Evolutionary conservation across 129 eudicot genomes (phyloP).

Genomic region (Helichrysum umbraculigerum): DNA sequence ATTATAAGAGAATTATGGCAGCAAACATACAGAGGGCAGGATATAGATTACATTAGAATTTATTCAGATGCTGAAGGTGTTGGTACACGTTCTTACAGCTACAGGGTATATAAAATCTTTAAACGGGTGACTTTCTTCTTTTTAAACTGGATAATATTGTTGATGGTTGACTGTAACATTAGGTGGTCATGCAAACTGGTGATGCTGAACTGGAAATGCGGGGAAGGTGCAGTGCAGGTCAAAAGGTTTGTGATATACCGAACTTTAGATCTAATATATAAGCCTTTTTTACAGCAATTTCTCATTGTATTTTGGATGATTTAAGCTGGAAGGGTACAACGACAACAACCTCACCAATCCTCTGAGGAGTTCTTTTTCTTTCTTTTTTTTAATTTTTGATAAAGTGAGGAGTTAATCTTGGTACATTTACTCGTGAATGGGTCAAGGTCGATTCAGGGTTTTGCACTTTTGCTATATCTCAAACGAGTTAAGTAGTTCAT

Average conservation of each 20-base stretch:
- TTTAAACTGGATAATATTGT: background rate
- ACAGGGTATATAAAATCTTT: constrained; percentile 50
- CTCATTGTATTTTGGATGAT: background rate
- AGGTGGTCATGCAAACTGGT: constrained; percentile 97
- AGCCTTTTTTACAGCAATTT: background rate
- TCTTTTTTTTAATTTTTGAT: no score
- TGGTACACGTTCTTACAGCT: constrained; percentile 97
- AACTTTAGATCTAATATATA: background rate
- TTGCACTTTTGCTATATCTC: background rate
- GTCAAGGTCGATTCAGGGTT: background rate
- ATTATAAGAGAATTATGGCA: constrained; percentile 97
- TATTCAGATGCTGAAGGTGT: constrained; percentile 92
- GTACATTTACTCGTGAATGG: background rate
- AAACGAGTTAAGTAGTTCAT: background rate
- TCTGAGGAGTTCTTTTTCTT: background rate
- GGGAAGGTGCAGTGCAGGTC: constrained; percentile 92
- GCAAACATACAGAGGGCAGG: constrained; percentile 98
- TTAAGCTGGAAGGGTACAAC: background rate
- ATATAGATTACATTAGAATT: constrained; percentile 90
- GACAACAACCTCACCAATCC: background rate
- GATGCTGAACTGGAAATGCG: constrained; percentile 96
- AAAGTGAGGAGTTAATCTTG: background rate
- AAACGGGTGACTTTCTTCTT: background rate
- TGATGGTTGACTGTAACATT: constrained; percentile 5
- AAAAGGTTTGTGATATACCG: background rate